These are phyloP conservation scores for Lathyrus oleraceus DNA, from an alignment of 306 rosid genomes.

Conservation along the genomic window DNA sequence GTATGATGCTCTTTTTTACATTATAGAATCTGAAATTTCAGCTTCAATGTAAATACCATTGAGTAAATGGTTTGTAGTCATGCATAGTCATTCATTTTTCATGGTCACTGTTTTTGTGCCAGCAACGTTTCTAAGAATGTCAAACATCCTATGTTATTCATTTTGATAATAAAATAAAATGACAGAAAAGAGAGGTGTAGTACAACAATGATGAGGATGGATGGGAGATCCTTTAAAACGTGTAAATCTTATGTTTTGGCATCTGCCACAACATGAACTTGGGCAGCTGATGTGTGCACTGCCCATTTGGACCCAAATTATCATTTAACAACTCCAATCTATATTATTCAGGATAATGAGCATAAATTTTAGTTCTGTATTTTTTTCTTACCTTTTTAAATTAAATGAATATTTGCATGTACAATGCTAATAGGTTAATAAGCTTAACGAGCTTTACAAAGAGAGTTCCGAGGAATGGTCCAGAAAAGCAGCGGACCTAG, in stretches of 20 bases:
- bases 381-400: conserved; percentile 4
- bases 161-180: background rate
- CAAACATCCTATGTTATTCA: background rate
- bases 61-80: background rate
- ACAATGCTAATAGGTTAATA: conserved; percentile 58
- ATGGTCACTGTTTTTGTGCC: too few species aligned
- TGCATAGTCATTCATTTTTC: too few species aligned
- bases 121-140: background rate
- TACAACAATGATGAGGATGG: background rate
- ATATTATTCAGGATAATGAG: background rate
- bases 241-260: background rate
- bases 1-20: background rate
- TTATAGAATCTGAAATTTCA: background rate
- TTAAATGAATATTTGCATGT: conserved; percentile 1
- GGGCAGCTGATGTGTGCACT: background rate
- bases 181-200: background rate
- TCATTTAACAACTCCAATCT: background rate
- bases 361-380: background rate
- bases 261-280: background rate
- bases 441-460: conserved; percentile 81
- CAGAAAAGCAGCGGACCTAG: conserved; percentile 86
- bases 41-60: background rate
- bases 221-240: conserved; percentile 1
- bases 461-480: conserved; percentile 92
- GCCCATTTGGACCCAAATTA: background rate